phyloP scores from a whole-genome alignment of 306 rosid species.

The Inga leiocalycina region DNA sequence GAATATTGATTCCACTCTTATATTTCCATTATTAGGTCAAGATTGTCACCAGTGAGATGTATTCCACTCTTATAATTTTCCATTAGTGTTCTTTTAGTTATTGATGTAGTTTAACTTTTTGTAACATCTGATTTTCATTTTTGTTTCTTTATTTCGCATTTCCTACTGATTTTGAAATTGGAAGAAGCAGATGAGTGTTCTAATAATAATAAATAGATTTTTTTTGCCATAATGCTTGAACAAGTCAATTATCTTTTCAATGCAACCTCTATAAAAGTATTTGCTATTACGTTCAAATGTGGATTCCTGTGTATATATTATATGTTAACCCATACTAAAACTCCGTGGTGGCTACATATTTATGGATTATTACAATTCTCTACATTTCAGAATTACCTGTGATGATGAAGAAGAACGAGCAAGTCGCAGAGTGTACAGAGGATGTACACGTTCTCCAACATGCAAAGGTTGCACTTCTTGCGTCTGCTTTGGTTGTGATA shows the following conservation, averaged over 20 bases:
- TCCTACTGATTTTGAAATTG: neutral
- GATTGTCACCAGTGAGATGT: too few species aligned
- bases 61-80: too few species aligned
- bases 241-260: neutral
- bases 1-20: neutral
- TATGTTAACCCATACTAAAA: neutral
- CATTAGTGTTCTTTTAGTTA: too few species aligned
- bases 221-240: neutral
- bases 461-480: slow-evolving; percentile 98
- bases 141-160: neutral
- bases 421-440: slow-evolving; percentile 86
- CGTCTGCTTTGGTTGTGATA: slow-evolving; percentile 91
- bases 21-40: too few species aligned
- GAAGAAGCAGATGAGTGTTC: neutral
- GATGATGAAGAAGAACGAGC: slow-evolving; percentile 92
- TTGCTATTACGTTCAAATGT: neutral
- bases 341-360: neutral
- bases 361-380: neutral
- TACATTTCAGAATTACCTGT: slow-evolving; percentile 65
- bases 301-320: neutral
- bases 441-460: slow-evolving; percentile 77
- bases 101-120: too few species aligned
- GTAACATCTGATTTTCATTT: neutral
- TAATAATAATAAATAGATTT: neutral
- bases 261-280: neutral